Evolutionary conservation across 306 rosid species (phyloP), one percentile per base, ranked within the genome.

Genomic region (Vigna radiata): DNA sequence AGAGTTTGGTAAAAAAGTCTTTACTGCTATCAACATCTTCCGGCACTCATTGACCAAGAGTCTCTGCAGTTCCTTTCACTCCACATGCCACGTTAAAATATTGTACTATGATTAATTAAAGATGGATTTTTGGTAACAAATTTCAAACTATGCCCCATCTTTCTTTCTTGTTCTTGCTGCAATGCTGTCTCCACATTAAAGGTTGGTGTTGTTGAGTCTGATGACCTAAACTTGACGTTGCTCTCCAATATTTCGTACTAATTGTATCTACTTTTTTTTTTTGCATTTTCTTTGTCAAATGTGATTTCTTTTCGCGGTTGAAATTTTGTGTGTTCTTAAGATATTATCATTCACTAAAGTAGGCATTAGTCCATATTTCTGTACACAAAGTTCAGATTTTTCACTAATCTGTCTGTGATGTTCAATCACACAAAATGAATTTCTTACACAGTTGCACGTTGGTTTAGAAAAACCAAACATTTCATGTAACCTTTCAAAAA

Each of bases 1-100:
- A 73, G 73, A 46, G 82, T 77, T 77, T 53, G 85, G 75, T 55
- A 71, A 63, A 77, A 77, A 82, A 72, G 76, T 66, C 41, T 47
- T 65, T 63, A 33, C 19, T 12, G 70, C 61, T 37, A 33, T 83
- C 72, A 47, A 60, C 72, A 66, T 67, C 77, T 67, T 56, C 80
- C 83, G 49, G 54, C 80, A 66, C 55, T 41, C 61, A 66, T 43
- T 67, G 80, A 83, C 73, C 1, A 73, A 19, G 60, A 47, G 54
- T 83, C 80, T 48, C 46, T 25, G 76, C 72, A 5, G 12, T 56
- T 72, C 29, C 64, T 58, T 15, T 72, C 86, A 72, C 60, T 50
- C 44, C 62, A 67, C 52, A 82, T 16, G 43, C 50, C 72, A 72
- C 72, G n/a, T 25, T 19, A 3, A 23, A 78, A 58, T 48, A 58